A percentile compares a stretch with the other conserved stretches of the same genome.
Evolutionary conservation across 2,329 filamentous ascomycete species (phyloP).

Genomic region (Nothophaeocryptopus gaeumannii): DNA sequence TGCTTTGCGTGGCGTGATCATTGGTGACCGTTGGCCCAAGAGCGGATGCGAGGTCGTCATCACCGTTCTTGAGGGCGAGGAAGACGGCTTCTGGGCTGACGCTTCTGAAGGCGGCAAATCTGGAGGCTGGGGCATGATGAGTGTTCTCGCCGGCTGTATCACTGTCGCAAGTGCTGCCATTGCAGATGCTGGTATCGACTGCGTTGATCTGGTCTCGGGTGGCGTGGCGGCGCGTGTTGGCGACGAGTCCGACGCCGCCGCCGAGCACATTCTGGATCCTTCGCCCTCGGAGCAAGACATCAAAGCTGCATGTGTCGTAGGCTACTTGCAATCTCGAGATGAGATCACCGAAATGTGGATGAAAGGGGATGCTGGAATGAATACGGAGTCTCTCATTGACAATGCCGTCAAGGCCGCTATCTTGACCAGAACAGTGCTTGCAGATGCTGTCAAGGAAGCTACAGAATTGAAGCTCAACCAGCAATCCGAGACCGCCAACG

Average conservation of each 20-base stretch:
- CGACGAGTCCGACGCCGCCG: conserved; percentile 25
- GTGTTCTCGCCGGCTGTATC: conserved; percentile 84
- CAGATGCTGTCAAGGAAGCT: conserved; percentile 60
- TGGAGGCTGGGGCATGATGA: conserved; percentile 78
- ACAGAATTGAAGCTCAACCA: conserved; percentile 38
- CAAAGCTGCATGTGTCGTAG: conserved; percentile 81
- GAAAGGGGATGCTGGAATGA: conserved; percentile 63
- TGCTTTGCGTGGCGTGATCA: conserved; percentile 81
- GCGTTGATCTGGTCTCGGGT: conserved; percentile 82
- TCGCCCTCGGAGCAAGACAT: conserved; percentile 73
- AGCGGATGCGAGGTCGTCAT: conserved; percentile 94
- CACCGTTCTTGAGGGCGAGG: conserved; percentile 89
- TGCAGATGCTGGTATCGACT: conserved; percentile 92
- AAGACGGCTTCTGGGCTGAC: conserved; percentile 68
- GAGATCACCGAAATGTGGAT: conserved; percentile 95
- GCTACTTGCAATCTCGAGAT: conserved; percentile 79
- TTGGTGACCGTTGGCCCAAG: conserved; percentile 97
- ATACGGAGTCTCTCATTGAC: conserved; percentile 57
- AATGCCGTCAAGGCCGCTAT: conserved; percentile 62
- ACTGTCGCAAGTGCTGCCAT: conserved; percentile 91
- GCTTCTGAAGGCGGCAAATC: conserved; percentile 40
- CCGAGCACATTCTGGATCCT: conserved; percentile 69
- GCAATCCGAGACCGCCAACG: conserved; percentile 3
- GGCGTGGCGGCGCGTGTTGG: conserved; percentile 79
- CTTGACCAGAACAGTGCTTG: conserved; percentile 58